Base-by-base conservation (phyloP, 2,329 filamentous ascomycete genomes). In the Aspergillus japonicus region DNA sequence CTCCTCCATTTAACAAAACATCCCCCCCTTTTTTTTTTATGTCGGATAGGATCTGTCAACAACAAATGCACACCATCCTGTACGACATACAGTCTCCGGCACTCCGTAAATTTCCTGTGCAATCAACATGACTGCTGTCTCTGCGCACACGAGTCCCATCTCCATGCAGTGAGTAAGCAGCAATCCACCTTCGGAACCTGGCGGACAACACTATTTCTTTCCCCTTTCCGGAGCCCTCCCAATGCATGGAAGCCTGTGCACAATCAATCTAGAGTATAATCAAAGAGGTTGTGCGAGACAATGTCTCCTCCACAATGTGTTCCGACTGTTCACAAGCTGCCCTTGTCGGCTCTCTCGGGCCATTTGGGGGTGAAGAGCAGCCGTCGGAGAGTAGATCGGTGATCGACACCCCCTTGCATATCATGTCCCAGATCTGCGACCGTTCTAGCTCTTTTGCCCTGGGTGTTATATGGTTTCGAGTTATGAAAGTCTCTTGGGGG, bases 401-500 rank as follows among this genome's bases (percentile, higher is more conserved):
- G 53, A 55, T 55, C 53, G 53, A 29, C 53, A 14, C 53, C 47
- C 52, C 53, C 53, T 55, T 55, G 53, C 53, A 55, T 55, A 55
- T 35, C 12, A 19, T 26, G 31, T 50, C 48, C 19, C 48, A 26
- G 14, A 12, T 49, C 24, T 50, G 23, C 14, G 16, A 44, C 39
- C 39, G 39, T 44, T 44, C 39, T 7, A 44, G 39, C 16, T 44
- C 39, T 44, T 44, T 44, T 16, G 39, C 39, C 16, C 7, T 16
- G 19, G 39, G 2, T 16, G 4, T 42, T 42, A 12, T 16, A 12
- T 7, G n/a, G 14, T 3, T 42, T 42, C 5, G 12, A 2, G 5
- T n/a, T 16, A 10, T 44, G 6, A 14, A 44, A 19, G 39, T 44
- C 39, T 44, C 14, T 44, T 44, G 16, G 5, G 39, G 19, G 16